phyloP scores from a whole-genome alignment of 1,284 basidiomycete genomes.

The Malassezia yamatoensis region DNA sequence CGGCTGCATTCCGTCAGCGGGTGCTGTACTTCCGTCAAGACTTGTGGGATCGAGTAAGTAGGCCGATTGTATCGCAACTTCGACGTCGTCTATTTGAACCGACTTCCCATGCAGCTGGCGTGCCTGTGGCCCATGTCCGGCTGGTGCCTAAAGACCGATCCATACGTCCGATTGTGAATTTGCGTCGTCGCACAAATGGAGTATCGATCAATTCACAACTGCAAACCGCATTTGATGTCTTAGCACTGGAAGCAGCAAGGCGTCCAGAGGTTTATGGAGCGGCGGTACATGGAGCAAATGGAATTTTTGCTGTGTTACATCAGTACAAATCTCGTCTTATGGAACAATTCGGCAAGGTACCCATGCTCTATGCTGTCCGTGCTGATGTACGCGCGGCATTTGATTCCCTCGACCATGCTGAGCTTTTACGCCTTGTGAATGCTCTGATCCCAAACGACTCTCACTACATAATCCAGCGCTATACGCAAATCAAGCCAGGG shows the following conservation, averaged over 20 bases:
- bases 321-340: slow-evolving; percentile 17
- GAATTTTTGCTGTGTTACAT: slow-evolving; percentile 37
- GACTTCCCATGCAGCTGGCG: slow-evolving; percentile 15
- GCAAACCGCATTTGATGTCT: slow-evolving; percentile 54
- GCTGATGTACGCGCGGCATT: slow-evolving; percentile 91
- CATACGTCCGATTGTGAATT: slow-evolving; percentile 86
- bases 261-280: slow-evolving; percentile 21
- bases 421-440: slow-evolving; percentile 54
- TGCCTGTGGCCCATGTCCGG: slow-evolving; percentile 72
- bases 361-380: slow-evolving; percentile 72
- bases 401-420: slow-evolving; percentile 86
- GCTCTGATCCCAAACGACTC: slow-evolving; percentile 8
- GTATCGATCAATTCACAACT: slow-evolving; percentile 77
- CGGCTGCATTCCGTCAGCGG: slow-evolving; percentile 72
- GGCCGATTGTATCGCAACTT: slow-evolving; percentile 66
- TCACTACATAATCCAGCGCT: slow-evolving; percentile 36
- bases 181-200: slow-evolving; percentile 57
- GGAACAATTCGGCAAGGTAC: neutral
- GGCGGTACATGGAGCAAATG: slow-evolving; percentile 48
- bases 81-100: slow-evolving; percentile 50
- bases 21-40: slow-evolving; percentile 88
- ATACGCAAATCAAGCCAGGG: slow-evolving; percentile 25
- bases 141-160: slow-evolving; percentile 88
- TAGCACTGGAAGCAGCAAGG: slow-evolving; percentile 30
- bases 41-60: slow-evolving; percentile 71